Conservation (phyloP, 2,329 filamentous ascomycete species). For the Ophiocordyceps camponoti-saundersi region DNA sequence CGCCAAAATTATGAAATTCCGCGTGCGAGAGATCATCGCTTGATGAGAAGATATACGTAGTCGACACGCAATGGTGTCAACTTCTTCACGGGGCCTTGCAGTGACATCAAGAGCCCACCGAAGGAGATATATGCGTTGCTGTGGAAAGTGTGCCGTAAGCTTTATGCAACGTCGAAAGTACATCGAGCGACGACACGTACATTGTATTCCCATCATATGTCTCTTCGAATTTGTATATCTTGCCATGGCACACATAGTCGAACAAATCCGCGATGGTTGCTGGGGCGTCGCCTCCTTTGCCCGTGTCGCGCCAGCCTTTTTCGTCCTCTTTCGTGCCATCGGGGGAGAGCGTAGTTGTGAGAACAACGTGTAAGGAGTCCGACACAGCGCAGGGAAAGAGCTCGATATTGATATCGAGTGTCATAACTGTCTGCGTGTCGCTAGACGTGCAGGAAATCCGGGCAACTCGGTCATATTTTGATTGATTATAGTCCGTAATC, state of each 20-base stretch:
- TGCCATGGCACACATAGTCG: conserved; percentile 78
- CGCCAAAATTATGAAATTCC: too few species aligned
- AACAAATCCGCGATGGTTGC: conserved; percentile 58
- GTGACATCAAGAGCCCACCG: conserved; percentile 74
- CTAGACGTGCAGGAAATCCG: conserved; percentile 64
- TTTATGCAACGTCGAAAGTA: background rate
- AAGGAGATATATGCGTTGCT: conserved; percentile 94
- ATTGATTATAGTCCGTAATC: conserved; percentile 59
- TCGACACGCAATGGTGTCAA: conserved; percentile 83
- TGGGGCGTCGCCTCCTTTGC: conserved; percentile 33
- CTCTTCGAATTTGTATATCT: conserved; percentile 80
- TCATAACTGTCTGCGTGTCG: conserved; percentile 60
- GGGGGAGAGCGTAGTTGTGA: conserved; percentile 72
- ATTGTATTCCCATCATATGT: conserved; percentile 64
- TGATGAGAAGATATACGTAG: conserved; percentile 81
- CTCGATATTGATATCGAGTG: conserved; percentile 87
- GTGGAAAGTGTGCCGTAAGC: background rate
- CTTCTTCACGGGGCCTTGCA: conserved; percentile 93
- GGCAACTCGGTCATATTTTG: conserved; percentile 90
- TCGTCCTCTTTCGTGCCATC: conserved; percentile 68
- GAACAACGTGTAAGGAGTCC: conserved; percentile 63
- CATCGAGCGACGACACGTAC: conserved; percentile 27
- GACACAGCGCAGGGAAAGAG: conserved; percentile 63
- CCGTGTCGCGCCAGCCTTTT: conserved; percentile 67
- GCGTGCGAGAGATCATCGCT: conserved; percentile 35